Conservation (phyloP, 805 yeast species). For the Candida incommunis region DNA sequence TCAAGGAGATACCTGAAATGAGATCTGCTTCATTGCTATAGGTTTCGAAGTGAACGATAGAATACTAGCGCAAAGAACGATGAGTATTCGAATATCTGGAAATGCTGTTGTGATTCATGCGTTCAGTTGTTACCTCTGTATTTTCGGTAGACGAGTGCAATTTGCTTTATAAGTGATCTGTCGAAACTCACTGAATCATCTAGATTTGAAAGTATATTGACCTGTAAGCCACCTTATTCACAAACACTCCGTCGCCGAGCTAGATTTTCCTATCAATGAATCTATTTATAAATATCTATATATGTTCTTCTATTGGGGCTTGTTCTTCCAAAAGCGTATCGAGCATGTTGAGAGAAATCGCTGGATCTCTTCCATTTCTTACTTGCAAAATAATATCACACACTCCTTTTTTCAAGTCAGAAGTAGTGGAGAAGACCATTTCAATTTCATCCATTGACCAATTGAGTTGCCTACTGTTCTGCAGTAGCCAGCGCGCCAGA, state of each 20-base stretch:
- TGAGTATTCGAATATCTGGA: too few species aligned
- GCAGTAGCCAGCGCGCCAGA: not conserved
- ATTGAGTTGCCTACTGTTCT: not conserved
- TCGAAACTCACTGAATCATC: too few species aligned
- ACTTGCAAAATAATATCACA: not conserved
- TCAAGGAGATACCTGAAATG: too few species aligned
- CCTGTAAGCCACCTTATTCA: too few species aligned
- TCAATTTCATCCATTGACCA: conserved; percentile 1
- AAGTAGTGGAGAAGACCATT: not conserved
- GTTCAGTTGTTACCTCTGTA: too few species aligned
- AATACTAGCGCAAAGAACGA: too few species aligned
- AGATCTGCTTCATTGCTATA: too few species aligned
- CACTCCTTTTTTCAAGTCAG: not conserved
- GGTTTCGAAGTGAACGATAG: too few species aligned
- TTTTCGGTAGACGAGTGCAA: not conserved
- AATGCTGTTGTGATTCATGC: too few species aligned
- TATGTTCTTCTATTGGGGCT: not conserved
- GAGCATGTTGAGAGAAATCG: not conserved
- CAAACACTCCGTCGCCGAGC: too few species aligned
- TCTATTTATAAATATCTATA: not conserved
- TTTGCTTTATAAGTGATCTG: not conserved
- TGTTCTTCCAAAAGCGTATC: not conserved
- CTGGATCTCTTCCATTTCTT: not conserved
- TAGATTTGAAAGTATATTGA: too few species aligned
- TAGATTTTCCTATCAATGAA: too few species aligned